Evolutionary conservation across 2,329 filamentous ascomycete species (phyloP).

Genomic region (Colletotrichum salicis): DNA sequence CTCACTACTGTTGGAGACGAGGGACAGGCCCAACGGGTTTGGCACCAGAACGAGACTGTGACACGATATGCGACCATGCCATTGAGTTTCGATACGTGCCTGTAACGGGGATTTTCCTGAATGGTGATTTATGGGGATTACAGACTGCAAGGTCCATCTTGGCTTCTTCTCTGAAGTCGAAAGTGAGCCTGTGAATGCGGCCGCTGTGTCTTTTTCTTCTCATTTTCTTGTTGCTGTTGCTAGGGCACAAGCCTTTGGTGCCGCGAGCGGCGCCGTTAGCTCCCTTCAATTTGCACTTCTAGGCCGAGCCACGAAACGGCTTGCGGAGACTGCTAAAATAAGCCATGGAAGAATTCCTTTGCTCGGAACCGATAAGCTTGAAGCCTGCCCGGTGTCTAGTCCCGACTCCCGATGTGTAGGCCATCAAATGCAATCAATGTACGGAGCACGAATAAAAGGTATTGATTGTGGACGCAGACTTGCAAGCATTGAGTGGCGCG

Average conservation of each 20-base stretch:
- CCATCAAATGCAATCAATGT: too few species aligned
- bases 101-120: neutral
- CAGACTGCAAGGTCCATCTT: neutral
- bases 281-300: constrained; percentile 12
- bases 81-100: neutral
- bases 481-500: neutral
- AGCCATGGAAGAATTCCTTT: neutral
- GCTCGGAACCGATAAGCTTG: neutral
- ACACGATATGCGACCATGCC: neutral
- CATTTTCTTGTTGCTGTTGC: neutral
- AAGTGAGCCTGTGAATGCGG: neutral
- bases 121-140: neutral
- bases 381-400: neutral
- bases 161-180: neutral
- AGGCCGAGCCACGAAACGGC: neutral
- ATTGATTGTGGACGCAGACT: neutral
- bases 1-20: neutral
- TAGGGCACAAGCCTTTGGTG: neutral
- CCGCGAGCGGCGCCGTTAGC: constrained; percentile 2
- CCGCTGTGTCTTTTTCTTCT: neutral
- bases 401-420: too few species aligned
- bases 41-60: neutral
- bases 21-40: neutral
- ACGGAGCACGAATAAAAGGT: neutral
- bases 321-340: constrained; percentile 13